These are phyloP conservation scores for Parasarocladium wereldwijsianum DNA, from an alignment of 2,329 filamentous ascomycete species.

Conservation along the genomic window DNA sequence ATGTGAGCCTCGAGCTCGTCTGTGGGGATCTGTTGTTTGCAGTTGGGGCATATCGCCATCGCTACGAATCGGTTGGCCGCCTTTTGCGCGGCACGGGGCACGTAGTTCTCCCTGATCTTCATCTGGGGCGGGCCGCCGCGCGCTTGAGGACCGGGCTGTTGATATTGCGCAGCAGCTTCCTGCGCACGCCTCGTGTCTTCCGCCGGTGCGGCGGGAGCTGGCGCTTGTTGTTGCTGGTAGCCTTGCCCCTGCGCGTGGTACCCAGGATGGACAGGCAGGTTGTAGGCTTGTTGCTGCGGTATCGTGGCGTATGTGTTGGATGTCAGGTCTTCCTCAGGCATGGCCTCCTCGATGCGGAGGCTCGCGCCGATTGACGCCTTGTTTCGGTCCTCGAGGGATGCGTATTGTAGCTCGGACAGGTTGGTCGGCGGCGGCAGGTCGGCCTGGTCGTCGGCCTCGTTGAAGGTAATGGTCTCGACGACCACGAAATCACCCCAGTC, in stretches of 20 bases:
- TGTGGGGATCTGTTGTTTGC: slow-evolving; percentile 75
- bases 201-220: slow-evolving; percentile 29
- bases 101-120: slow-evolving; percentile 89
- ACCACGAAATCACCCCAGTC: slow-evolving; percentile 98
- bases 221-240: slow-evolving; percentile 12
- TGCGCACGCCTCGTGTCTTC: slow-evolving; percentile 48
- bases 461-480: slow-evolving; percentile 88
- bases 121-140: slow-evolving; percentile 53
- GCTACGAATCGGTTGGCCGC: slow-evolving; percentile 50
- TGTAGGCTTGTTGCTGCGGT: slow-evolving; percentile 19
- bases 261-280: slow-evolving; percentile 29
- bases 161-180: slow-evolving; percentile 48
- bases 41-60: slow-evolving; percentile 79
- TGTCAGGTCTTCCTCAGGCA: slow-evolving; percentile 55
- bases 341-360: slow-evolving; percentile 84
- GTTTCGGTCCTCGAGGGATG: slow-evolving; percentile 88
- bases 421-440: slow-evolving; percentile 81
- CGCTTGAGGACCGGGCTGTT: slow-evolving; percentile 66
- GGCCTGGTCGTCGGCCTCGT: slow-evolving; percentile 70
- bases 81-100: slow-evolving; percentile 66
- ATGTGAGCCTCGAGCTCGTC: slow-evolving; percentile 86
- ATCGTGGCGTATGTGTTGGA: slow-evolving; percentile 30
- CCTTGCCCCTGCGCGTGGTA: slow-evolving; percentile 23
- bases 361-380: slow-evolving; percentile 72
- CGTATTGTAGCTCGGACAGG: slow-evolving; percentile 82